Base-by-base conservation (phyloP, 2,329 filamentous ascomycete genomes). In the Exophiala aquamarina region DNA sequence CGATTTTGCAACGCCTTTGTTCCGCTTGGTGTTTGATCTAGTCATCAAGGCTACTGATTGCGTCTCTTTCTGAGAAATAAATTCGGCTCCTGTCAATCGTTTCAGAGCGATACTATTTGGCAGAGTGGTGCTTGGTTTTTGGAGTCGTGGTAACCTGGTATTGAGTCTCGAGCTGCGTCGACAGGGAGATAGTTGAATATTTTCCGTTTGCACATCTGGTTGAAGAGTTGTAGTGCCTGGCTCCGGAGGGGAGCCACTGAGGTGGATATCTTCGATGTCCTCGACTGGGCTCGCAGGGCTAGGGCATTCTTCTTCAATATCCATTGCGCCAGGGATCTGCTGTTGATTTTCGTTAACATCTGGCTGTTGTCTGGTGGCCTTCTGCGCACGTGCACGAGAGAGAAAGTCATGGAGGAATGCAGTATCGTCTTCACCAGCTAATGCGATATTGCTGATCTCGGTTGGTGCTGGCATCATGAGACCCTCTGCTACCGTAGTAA, bases 51-150 rank as follows among this genome's bases (percentile, higher is more conserved):
- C 67, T 20, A 72, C 49, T 32, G 72, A 64, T 52, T 72, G 70
- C 4, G 62, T 60, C 39, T 72, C 69, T 9, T 63, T 62, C 38
- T 71, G 63, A 44, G 72, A 72, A 20, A 73, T 60, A 41, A 74
- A 73, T 41, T 74, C 71, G 4, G 63, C 71, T 4, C 70, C 70
- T 39, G 68, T 71, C 3, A 70, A 63, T 10, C 70, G 68, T 40
- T 70, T 70, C 15, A 73, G 63, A 3, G 70, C 62, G 39, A 72
- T 67, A 5, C 63, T 63, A 38, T 65, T 69, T 42, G 66, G 68
- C 31, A 66, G 54, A 11, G 31, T 45, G 11, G 45, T 31, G 3
- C 36, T 35, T 4, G 41, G 41, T 15, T 49, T 59, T 55, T 39
- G 57, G 50, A 32, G 54, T 49, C 50, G 60, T 62, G 59, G 58